Base-by-base conservation (phyloP, 2,329 filamentous ascomycete genomes). In the Periglandula ipomoeae region DNA sequence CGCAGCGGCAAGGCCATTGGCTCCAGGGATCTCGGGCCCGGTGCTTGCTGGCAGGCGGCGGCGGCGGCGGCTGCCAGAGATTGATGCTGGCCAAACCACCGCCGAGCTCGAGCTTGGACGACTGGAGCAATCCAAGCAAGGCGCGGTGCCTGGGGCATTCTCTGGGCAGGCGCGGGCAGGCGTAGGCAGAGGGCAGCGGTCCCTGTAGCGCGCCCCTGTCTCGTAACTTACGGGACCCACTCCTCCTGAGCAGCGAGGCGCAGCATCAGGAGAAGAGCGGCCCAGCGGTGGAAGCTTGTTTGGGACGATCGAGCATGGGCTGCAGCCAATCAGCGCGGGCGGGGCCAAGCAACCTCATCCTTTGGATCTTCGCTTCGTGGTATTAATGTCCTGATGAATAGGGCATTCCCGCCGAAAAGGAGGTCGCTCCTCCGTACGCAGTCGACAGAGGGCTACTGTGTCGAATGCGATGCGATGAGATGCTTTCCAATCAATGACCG, bases 241-340 rank as follows among this genome's bases (percentile, higher is more conserved):
- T 23, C 17, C 26, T 35, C 19, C 17, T 46, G 44, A 20, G 13
- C 32, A 39, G 38, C 35, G 34, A 47, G 44, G 44, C 34, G 45
- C 45, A 47, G 45, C 37, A 39, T 34, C n/a, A 37, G 15, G 34
- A 11, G 23, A 27, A 5, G 11, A 27, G 6, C 5, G 26, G 26
- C 26, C 26, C 43, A 45, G 5, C 15, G n/a, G 43, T n/a, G 34
- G 32, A 27, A 20, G 44, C 44, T 47, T 39, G 34, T 47, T 47
- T 47, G 23, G 22, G 44, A 39, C 20, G 44, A 47, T 40, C 43
- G 30, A 15, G 32, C 43, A 17, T 35, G 43, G 43, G 43, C 27
- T n/a, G 13, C 27, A 13, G 9, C 27, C 30, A 32, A 32, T 32
- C 30, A 32, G 30, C 30, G 20, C 19, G 24, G 17, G 17, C n/a